A percentile compares a stretch with the other conserved stretches of the same genome.
These are phyloP conservation scores for Lipomyces kockii DNA, from an alignment of 805 yeast species.

Conservation along the genomic window DNA sequence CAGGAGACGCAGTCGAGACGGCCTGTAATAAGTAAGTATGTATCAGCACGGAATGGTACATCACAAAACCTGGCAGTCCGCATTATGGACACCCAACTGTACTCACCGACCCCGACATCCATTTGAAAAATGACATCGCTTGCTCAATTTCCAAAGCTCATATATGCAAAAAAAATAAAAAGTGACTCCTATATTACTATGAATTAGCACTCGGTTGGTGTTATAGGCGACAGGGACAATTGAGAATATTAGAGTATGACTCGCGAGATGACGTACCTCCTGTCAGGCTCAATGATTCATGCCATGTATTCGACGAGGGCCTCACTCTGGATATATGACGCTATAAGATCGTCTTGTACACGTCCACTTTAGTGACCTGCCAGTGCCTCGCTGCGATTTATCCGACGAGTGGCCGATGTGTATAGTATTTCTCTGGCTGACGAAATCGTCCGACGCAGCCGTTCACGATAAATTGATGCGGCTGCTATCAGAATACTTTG, in stretches of 20 bases:
- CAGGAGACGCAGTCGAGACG: not conserved
- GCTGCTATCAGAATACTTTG: too few species aligned
- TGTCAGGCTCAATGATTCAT: not conserved
- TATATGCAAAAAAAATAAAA: not conserved
- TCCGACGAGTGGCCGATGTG: too few species aligned
- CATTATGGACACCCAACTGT: not conserved
- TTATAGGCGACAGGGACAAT: not conserved
- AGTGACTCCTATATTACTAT: not conserved
- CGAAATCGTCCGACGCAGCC: too few species aligned
- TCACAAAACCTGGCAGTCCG: not conserved
- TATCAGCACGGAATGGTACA: not conserved
- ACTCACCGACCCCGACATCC: conserved; percentile 7
- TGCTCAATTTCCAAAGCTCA: not conserved
- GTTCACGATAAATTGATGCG: too few species aligned
- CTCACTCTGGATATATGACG: not conserved
- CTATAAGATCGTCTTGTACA: not conserved
- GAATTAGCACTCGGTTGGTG: not conserved
- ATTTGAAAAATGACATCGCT: conserved; percentile 3
- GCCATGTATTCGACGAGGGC: not conserved
- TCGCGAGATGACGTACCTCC: not conserved
- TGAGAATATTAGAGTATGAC: not conserved
- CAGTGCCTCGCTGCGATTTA: too few species aligned
- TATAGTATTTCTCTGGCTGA: too few species aligned
- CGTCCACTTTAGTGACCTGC: too few species aligned
- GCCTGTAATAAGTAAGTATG: not conserved